A percentile compares a stretch with the other conserved stretches of the same genome.
phyloP scores from a whole-genome alignment of 257 asterid genomes.

The Haberlea rhodopensis region DNA sequence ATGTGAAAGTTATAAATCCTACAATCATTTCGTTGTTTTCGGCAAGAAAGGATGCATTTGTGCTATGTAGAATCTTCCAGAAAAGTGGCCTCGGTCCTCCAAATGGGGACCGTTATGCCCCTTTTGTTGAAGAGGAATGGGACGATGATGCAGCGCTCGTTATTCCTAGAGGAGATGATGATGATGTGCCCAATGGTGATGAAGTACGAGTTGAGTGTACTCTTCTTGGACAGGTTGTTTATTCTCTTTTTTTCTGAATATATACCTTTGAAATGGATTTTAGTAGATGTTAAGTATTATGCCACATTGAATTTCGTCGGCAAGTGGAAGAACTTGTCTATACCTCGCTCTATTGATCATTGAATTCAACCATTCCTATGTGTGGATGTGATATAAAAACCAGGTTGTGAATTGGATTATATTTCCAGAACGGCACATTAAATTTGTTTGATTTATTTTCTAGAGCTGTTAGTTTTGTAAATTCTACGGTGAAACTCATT shows the following conservation, averaged over 20 bases:
- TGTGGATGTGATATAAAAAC: not conserved
- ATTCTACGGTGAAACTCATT: not conserved
- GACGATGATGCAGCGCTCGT: conserved; percentile 56
- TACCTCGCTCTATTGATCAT: not conserved
- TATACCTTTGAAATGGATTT: conserved; percentile 12
- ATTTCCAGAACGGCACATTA: not conserved
- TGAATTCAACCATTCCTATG: not conserved
- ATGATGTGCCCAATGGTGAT: conserved; percentile 70
- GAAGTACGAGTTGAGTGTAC: conserved; percentile 51
- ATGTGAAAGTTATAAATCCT: conserved; percentile 28
- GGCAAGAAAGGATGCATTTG: conserved; percentile 82
- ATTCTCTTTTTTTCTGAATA: not conserved
- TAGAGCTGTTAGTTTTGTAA: not conserved
- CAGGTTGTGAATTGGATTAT: not conserved
- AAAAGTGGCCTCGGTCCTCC: conserved; percentile 97
- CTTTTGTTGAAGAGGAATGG: conserved; percentile 97
- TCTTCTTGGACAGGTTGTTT: conserved; percentile 59
- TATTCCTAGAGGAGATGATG: conserved; percentile 71
- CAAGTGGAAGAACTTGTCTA: not conserved
- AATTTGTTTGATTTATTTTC: not conserved
- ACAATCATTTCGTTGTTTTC: conserved; percentile 36
- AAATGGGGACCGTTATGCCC: conserved; percentile 89
- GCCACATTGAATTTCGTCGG: not conserved
- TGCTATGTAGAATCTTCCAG: conserved; percentile 91
- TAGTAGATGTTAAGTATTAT: conserved; percentile 11